Percentiles rank a stretch among this genome's conserved stretches.
Evolutionary conservation across 108 stramenopile genomes (phyloP).

Genomic region (Cyclotella sp.): DNA sequence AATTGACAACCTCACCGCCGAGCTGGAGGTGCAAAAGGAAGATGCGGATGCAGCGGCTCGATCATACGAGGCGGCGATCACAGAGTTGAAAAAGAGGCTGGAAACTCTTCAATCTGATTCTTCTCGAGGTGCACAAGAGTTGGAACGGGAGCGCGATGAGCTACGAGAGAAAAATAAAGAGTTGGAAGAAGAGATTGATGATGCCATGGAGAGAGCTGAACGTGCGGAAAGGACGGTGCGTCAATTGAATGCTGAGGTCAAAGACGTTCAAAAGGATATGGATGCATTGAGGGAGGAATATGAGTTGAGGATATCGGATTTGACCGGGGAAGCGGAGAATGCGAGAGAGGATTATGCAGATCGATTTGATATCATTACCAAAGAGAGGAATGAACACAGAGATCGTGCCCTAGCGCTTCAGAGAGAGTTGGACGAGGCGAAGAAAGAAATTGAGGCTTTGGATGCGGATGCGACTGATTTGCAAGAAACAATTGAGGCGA

Average conservation of each 20-base stretch:
- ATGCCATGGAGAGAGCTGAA: conserved; percentile 28
- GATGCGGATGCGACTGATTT: conserved; percentile 45
- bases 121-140: conserved; percentile 8
- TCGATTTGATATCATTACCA: conserved; percentile 25
- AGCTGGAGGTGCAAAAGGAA: conserved; percentile 34
- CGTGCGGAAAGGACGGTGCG: conserved; percentile 29
- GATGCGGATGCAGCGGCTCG: conserved; percentile 48
- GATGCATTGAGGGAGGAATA: conserved; percentile 47
- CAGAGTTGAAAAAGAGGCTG: conserved; percentile 34
- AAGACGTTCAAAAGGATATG: conserved; percentile 41
- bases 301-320: conserved; percentile 33
- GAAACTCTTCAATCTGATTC: conserved; percentile 32
- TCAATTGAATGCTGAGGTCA: conserved; percentile 30
- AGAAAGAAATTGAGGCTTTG: conserved; percentile 34
- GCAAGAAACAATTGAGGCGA: conserved; percentile 50
- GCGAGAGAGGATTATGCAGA: conserved; percentile 29
- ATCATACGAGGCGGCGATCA: conserved; percentile 48
- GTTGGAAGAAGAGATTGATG: conserved; percentile 27
- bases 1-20: conserved; percentile 30
- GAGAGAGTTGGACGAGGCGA: conserved; percentile 34
- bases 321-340: conserved; percentile 35
- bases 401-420: conserved; percentile 28
- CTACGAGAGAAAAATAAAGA: conserved; percentile 24
- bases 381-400: conserved; percentile 27
- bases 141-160: conserved; percentile 32